Conservation (phyloP, 768 basidiomycete genomes). For the Suillus tomentosus region DNA sequence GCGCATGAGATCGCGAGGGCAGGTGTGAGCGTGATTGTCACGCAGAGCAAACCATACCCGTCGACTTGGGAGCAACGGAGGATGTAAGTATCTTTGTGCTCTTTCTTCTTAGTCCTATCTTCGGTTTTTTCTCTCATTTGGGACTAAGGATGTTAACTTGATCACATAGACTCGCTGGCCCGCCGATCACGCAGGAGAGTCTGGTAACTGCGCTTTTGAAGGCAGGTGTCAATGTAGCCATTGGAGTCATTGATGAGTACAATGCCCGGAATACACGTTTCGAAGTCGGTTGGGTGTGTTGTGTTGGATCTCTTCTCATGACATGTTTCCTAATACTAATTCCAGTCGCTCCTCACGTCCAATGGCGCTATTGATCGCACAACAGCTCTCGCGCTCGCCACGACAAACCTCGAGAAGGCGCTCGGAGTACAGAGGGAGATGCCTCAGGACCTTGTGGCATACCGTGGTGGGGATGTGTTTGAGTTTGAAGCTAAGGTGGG, state of each 20-base stretch:
- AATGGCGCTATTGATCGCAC: conserved; percentile 37
- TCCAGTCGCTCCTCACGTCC: conserved; percentile 42
- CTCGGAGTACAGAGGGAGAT: conserved; percentile 35
- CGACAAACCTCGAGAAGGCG: conserved; percentile 45
- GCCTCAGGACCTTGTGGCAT: conserved; percentile 42
- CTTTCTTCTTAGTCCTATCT: neutral
- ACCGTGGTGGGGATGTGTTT: conserved; percentile 37
- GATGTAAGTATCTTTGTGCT: conserved; percentile 45
- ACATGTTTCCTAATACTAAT: neutral
- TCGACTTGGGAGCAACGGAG: conserved; percentile 62
- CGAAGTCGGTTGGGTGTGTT: conserved; percentile 41
- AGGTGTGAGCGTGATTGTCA: conserved; percentile 70
- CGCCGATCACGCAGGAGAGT: conserved; percentile 63
- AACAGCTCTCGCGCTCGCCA: conserved; percentile 39
- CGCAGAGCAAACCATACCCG: conserved; percentile 64
- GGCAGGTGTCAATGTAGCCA: conserved; percentile 64
- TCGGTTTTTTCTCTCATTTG: neutral
- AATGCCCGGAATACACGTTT: conserved; percentile 37
- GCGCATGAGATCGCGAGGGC: conserved; percentile 69
- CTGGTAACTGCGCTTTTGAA: conserved; percentile 54
- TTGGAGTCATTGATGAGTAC: conserved; percentile 45
- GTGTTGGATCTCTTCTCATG: neutral
- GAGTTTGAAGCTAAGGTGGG: conserved; percentile 43
- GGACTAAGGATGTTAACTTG: neutral
- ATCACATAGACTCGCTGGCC: conserved; percentile 58